Base-by-base conservation (phyloP, 2,329 filamentous ascomycete species). In the Fusarium mundagurra region DNA sequence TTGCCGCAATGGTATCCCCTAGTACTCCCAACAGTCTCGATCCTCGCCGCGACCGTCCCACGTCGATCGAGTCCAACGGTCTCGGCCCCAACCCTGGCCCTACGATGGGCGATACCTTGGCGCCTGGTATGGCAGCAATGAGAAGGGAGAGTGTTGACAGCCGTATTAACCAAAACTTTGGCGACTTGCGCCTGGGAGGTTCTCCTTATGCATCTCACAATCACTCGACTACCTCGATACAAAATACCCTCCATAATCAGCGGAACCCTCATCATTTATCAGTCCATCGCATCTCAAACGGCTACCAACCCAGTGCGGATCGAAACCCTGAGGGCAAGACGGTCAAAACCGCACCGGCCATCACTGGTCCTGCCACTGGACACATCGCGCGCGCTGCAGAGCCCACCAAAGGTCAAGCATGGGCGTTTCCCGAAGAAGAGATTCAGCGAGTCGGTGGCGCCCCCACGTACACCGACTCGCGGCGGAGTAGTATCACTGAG, bases 141-240 rank as follows among this genome's bases (percentile, higher is more conserved):
- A 88, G 92, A 66, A 89, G 93, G 60, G 93, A 94, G 83, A 95
- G 93, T 77, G 92, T 95, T 9, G 93, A 95, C 81, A 94, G 93
- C 81, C 89, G 93, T 71, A 92, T 95, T 80, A 93, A 94, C 78
- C 90, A 91, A 73, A 89, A 88, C 50, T 91, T 95, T 81, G 89
- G 87, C 64, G 91, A 93, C 51, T 88, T 95, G 82, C 88, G 90
- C 74, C 86, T 95, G 55, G 90, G 90, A 59, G 88, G 88, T 51
- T 87, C 87, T 5, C 93, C 93, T 2, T 95, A 95, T 78, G 89
- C 92, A 31, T 94, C 91, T 80, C 91, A 93, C 76, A 95, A 95
- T 81, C 90, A 92, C 63, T 95, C 93, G 4, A 92, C 92, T 7
- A 90, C 90, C 4, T 95, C 93, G 4, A 89, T 95, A 29, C 92